Evolutionary conservation across 2,329 filamentous ascomycete genomes (phyloP), one percentile per base, ranked within the genome.

Genomic region (Aspergillus sp.): DNA sequence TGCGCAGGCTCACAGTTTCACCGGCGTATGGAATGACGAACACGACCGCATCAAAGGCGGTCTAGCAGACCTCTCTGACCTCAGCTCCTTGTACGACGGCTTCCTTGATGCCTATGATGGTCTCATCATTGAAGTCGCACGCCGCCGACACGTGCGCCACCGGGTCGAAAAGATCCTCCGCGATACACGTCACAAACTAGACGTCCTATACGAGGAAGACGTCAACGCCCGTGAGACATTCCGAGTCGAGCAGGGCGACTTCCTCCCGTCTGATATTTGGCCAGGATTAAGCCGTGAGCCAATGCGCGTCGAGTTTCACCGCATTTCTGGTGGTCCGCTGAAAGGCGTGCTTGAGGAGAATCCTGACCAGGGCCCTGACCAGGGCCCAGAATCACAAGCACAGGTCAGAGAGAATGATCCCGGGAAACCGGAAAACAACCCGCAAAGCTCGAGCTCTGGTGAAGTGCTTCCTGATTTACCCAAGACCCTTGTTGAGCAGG

Each of bases 211-310:
- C 60, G 84, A 90, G 12, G 81, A 85, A 12, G 95, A 99, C 72
- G 79, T 84, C 56, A 81, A 80, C 41, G 87, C 91, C 61, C 82
- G 95, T 39, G 89, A 96, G 62, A 79, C 83, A 0, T 98, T 99
- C 72, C 84, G 90, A 35, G 81, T 87, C 27, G 89, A 96, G 44
- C 88, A 95, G 12, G 93, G 92, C 7, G 91, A 96, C 62, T 96
- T 87, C 70, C 76, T 99, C 11, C 95, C 95, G 0, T 87, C 88
- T 0, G 92, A 97, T 71, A 85, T 97, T 21, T 97, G 92, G 91
- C 87, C 87, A 0, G 90, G 88, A 1, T 84, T 95, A 73, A 84
- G 67, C 44, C 69, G 83, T 62, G 82, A 78, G n/a, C 82, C 80
- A 25, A 84, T 84, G 64, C 79, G 74, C 58, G 79, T 76, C 27